Conservation (phyloP, 805 yeast genomes). For the Ogataea glucozyma region DNA sequence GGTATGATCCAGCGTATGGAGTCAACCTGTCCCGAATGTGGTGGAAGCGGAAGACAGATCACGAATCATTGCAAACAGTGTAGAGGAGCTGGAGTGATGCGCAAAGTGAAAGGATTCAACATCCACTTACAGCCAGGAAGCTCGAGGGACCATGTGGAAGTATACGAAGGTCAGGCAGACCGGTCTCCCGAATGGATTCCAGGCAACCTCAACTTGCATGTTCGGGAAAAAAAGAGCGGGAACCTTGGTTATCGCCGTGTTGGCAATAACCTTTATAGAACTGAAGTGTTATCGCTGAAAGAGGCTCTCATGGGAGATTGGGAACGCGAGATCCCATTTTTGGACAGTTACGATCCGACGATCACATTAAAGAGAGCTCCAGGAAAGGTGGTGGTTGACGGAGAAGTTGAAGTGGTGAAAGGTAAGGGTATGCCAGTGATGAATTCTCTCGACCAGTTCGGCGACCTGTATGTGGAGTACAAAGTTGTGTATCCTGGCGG, state of each 20-base stretch:
- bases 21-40: constrained; percentile 75
- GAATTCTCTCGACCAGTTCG: constrained; percentile 51
- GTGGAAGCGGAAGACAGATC: constrained; percentile 72
- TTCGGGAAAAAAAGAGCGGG: constrained; percentile 53
- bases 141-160: constrained; percentile 56
- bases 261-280: constrained; percentile 71
- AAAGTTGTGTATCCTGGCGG: constrained; percentile 47
- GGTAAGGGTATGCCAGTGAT: constrained; percentile 85
- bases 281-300: constrained; percentile 68
- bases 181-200: constrained; percentile 78
- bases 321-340: constrained; percentile 63
- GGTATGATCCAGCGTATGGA: constrained; percentile 88
- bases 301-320: constrained; percentile 85
- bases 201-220: constrained; percentile 72
- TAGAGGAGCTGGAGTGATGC: constrained; percentile 64
- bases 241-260: constrained; percentile 87
- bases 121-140: constrained; percentile 72
- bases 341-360: constrained; percentile 58
- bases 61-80: constrained; percentile 68
- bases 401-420: constrained; percentile 68
- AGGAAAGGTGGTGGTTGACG: constrained; percentile 58
- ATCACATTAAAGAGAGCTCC: constrained; percentile 46
- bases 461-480: constrained; percentile 55
- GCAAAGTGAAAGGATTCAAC: constrained; percentile 56
- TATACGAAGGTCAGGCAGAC: constrained; percentile 76